Conservation (phyloP, 2,329 filamentous ascomycete genomes). For the Teratosphaeria viscida region DNA sequence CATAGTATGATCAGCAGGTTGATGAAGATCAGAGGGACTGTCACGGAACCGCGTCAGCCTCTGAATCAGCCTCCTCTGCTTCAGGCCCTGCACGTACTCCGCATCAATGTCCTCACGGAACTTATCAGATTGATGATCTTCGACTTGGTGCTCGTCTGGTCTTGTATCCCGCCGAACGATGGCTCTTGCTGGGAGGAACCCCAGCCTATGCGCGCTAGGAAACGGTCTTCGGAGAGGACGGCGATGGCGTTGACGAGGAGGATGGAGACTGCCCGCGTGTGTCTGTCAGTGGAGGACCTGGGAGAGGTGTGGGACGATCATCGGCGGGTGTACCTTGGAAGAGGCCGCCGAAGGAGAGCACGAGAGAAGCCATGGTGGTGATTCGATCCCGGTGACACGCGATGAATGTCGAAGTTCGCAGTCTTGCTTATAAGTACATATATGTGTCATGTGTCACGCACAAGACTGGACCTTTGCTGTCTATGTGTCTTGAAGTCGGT, state of each 20-base stretch:
- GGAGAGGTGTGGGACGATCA: neutral
- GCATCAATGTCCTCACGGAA: conserved; percentile 82
- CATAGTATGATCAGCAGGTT: conserved; percentile 73
- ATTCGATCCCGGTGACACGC: neutral
- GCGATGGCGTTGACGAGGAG: conserved; percentile 91
- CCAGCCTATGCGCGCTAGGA: conserved; percentile 83
- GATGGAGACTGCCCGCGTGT: conserved; percentile 38
- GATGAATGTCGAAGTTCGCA: too few relatives aligned
- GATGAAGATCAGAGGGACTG: conserved; percentile 75
- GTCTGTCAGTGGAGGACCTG: conserved; percentile 1
- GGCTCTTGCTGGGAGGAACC: conserved; percentile 55
- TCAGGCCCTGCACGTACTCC: conserved; percentile 52
- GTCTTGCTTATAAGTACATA: too few relatives aligned
- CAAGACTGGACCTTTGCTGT: neutral
- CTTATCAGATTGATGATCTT: conserved; percentile 85
- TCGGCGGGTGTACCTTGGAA: conserved; percentile 51
- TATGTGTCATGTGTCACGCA: too few relatives aligned
- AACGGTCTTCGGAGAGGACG: conserved; percentile 88
- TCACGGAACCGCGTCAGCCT: conserved; percentile 1
- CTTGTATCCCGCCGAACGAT: conserved; percentile 60
- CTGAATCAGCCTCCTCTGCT: neutral
- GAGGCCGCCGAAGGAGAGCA: conserved; percentile 60
- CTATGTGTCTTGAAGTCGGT: neutral
- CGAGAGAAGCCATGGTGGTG: conserved; percentile 34
- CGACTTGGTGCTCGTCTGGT: conserved; percentile 71